Percentiles rank a stretch among this genome's conserved stretches.
Conservation (phyloP, 805 yeast genomes). For the Kregervanrija pseudodelftensis region DNA sequence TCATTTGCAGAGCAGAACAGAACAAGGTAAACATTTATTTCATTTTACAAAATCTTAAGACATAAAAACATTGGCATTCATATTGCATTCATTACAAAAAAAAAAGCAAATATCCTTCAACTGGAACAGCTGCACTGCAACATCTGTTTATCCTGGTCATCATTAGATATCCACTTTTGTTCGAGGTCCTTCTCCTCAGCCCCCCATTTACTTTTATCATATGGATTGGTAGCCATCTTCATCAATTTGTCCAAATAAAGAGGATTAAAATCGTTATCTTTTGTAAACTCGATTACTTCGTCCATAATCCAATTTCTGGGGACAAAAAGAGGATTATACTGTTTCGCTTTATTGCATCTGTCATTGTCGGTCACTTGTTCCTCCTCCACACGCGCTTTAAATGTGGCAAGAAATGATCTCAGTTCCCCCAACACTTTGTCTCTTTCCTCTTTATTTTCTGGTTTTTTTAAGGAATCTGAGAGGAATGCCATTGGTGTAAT, state of each 20-base stretch:
- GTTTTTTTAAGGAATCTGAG: constrained; percentile 23
- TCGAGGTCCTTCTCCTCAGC: constrained; percentile 53
- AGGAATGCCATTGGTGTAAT: constrained; percentile 21
- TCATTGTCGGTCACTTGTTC: constrained; percentile 29
- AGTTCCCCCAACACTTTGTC: constrained; percentile 37
- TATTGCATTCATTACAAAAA: no score
- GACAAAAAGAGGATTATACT: constrained; percentile 68
- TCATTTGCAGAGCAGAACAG: no score
- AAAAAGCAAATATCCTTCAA: constrained; percentile 8
- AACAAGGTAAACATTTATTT: no score
- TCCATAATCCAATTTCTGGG: constrained; percentile 85
- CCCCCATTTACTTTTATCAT: constrained; percentile 62
- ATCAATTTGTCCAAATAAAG: constrained; percentile 51
- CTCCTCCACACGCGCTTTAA: constrained; percentile 31
- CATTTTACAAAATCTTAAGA: no score
- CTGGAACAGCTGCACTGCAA: constrained; percentile 69
- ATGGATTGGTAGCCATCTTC: constrained; percentile 72
- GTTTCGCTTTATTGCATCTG: constrained; percentile 36
- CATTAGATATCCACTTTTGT: constrained; percentile 46
- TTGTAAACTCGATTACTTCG: constrained; percentile 58
- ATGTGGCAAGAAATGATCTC: constrained; percentile 46
- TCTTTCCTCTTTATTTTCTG: constrained; percentile 13
- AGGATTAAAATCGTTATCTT: constrained; percentile 1
- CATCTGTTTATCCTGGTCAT: constrained; percentile 50
- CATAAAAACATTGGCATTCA: no score